Percentiles rank a stretch among this genome's conserved stretches.
These are phyloP conservation scores for Phanerochaete sordida DNA, from an alignment of 768 basidiomycete genomes.

Conservation along the genomic window DNA sequence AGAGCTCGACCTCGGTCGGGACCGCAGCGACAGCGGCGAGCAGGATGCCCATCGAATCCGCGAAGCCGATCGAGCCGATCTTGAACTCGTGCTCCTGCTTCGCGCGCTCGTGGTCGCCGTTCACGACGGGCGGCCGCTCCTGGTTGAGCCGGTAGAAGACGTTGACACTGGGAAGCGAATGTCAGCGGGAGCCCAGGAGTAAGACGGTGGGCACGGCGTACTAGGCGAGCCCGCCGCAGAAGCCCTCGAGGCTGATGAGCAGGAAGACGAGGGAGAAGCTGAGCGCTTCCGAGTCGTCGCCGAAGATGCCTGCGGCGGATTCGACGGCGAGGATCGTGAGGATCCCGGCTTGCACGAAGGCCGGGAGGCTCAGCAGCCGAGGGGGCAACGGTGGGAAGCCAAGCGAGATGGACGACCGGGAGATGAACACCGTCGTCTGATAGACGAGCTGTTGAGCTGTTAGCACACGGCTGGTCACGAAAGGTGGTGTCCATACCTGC, in stretches of 20 bases:
- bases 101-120: slow-evolving; percentile 51
- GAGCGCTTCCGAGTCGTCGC: slow-evolving; percentile 34
- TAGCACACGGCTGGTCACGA: too few species aligned
- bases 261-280: slow-evolving; percentile 66
- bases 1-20: slow-evolving; percentile 75
- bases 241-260: slow-evolving; percentile 83
- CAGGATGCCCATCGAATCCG: slow-evolving; percentile 73
- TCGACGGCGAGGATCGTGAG: slow-evolving; percentile 61
- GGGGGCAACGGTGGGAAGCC: slow-evolving; percentile 77
- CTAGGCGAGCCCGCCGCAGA: slow-evolving; percentile 94
- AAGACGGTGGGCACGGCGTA: slow-evolving; percentile 38
- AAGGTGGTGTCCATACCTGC: too few species aligned
- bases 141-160: slow-evolving; percentile 84
- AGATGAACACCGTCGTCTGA: slow-evolving; percentile 89
- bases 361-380: slow-evolving; percentile 67
- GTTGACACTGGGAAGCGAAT: slow-evolving; percentile 58
- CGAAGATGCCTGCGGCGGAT: slow-evolving; percentile 66
- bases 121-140: slow-evolving; percentile 44
- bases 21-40: slow-evolving; percentile 62
- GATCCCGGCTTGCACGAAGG: slow-evolving; percentile 68
- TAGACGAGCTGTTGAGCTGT: slow-evolving; percentile 86
- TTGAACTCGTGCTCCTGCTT: slow-evolving; percentile 84
- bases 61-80: slow-evolving; percentile 86
- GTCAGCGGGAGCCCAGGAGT: slow-evolving; percentile 2
- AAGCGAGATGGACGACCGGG: slow-evolving; percentile 85